Evolutionary conservation across 1,284 basidiomycete species (phyloP), one percentile per base, ranked within the genome.

Genomic region (Ceratobasidium sp.): DNA sequence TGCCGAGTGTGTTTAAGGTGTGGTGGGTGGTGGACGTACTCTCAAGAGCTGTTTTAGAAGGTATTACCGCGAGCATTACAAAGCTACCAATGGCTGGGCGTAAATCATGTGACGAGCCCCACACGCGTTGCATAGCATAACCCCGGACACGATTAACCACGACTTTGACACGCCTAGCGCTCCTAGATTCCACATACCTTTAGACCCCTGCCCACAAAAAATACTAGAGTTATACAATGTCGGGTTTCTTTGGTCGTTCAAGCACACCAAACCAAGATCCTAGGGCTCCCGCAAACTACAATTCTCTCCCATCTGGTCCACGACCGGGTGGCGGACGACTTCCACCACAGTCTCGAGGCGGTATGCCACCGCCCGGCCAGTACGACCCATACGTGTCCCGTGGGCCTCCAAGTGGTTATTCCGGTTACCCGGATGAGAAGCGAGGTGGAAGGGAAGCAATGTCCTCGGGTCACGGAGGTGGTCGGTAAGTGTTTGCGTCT

Each of bases 271-370:
- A 34, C 70, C 70, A 73, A 51, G 70, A 73, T 62, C 70, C 70
- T 9, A 57, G 70, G 25, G 70, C 70, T 44, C 64, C 64, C 25
- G 56, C 32, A 15, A 32, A 19, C 13, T 73, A 73, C 43, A 73
- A 34, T n/a, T 61, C 57, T 49, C 70, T 73, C 32, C 70, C 70
- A 8, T 61, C 57, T 8, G 70, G 57, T 52, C 70, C 70, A 49
- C 70, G 70, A 62, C 43, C 22, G 29, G 44, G 70, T 44, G 57
- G 70, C n/a, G 57, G 37, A 15, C 25, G 70, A 19, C 32, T 56
- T 46, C 84, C 84, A 7, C 84, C 86, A 9, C 84, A 86, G 11
- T 84, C 84, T 0, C 81, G 85, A 62, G 57, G 70, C 32, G 70
- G 43, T 32, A 73, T 62, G 70, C 70, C 70, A 37, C 67, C 67